These are phyloP conservation scores for Neurospora sp. DNA, from an alignment of 495 filamentous ascomycete species.

Conservation along the genomic window DNA sequence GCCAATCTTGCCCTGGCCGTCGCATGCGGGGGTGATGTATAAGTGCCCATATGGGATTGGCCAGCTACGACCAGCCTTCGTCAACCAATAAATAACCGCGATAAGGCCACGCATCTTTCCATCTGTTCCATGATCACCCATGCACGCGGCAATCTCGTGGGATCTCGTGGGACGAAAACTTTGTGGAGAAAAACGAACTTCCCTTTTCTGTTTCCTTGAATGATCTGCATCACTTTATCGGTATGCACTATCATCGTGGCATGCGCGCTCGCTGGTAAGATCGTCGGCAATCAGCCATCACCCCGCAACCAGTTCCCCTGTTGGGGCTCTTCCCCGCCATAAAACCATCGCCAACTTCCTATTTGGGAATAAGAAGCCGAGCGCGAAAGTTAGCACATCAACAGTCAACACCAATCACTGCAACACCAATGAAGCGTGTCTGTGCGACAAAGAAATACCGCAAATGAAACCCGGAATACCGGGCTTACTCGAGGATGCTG, in stretches of 20 bases:
- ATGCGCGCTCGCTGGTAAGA: background rate
- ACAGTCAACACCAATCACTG: background rate
- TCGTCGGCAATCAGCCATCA: slow-evolving; percentile 3
- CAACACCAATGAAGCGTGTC: background rate
- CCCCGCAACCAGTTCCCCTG: background rate
- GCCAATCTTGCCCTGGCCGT: background rate
- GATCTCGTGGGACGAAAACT: background rate
- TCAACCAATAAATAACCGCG: background rate
- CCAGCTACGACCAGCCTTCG: background rate
- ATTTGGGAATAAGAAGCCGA: background rate
- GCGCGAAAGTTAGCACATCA: background rate
- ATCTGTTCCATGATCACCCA: background rate
- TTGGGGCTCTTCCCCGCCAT: background rate
- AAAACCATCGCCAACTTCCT: slow-evolving; percentile 1
- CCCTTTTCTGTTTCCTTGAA: background rate
- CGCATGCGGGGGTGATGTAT: background rate
- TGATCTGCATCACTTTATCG: background rate
- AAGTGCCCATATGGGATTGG: background rate
- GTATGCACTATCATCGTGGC: background rate
- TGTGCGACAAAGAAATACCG: background rate
- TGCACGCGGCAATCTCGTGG: background rate
- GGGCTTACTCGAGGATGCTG: background rate
- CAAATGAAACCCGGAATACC: background rate
- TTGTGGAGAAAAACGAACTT: background rate
- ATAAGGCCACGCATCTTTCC: slow-evolving; percentile 9